Percentiles rank a stretch among this genome's conserved stretches.
phyloP scores from a whole-genome alignment of 257 asterid species.

The Lantana camara region DNA sequence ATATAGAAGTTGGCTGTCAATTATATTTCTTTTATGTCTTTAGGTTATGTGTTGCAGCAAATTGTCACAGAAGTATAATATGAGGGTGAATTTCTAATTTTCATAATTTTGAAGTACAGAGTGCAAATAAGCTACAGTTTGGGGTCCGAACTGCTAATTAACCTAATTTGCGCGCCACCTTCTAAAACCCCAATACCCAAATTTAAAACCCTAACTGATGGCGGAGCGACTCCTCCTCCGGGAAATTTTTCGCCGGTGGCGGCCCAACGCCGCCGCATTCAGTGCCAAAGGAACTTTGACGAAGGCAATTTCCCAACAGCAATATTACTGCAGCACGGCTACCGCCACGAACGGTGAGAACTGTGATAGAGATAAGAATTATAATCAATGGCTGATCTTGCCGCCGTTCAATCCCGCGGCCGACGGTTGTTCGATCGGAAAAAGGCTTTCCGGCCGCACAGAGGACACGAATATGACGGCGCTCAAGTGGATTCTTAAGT shows the following conservation, averaged over 20 bases:
- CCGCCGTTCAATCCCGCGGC: slow-evolving; percentile 61
- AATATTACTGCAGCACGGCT: slow-evolving; percentile 34
- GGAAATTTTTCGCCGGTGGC: slow-evolving; percentile 39
- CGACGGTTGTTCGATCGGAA: slow-evolving; percentile 61
- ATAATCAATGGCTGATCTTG: slow-evolving; percentile 54
- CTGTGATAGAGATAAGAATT: slow-evolving; percentile 28
- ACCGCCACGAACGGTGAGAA: slow-evolving; percentile 27
- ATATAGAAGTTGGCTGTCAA: too few relatives aligned
- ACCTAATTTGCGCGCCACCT: background rate
- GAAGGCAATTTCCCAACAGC: slow-evolving; percentile 14
- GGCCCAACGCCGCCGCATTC: slow-evolving; percentile 32
- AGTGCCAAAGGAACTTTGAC: background rate
- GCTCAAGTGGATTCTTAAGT: slow-evolving; percentile 75
- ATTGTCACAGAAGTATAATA: background rate
- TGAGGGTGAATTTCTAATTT: too few relatives aligned
- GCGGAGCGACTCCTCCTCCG: slow-evolving; percentile 52
- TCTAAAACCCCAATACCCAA: slow-evolving; percentile 9
- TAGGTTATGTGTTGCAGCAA: too few relatives aligned
- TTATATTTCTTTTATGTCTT: too few relatives aligned
- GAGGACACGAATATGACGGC: slow-evolving; percentile 50
- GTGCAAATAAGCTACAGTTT: background rate
- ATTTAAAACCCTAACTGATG: slow-evolving; percentile 41
- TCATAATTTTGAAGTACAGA: background rate
- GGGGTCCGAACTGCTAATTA: background rate
- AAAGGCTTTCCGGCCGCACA: slow-evolving; percentile 35